Evolutionary conservation across 208 protist species (phyloP).

Genomic region (Kentomonas sorsogonicus): DNA sequence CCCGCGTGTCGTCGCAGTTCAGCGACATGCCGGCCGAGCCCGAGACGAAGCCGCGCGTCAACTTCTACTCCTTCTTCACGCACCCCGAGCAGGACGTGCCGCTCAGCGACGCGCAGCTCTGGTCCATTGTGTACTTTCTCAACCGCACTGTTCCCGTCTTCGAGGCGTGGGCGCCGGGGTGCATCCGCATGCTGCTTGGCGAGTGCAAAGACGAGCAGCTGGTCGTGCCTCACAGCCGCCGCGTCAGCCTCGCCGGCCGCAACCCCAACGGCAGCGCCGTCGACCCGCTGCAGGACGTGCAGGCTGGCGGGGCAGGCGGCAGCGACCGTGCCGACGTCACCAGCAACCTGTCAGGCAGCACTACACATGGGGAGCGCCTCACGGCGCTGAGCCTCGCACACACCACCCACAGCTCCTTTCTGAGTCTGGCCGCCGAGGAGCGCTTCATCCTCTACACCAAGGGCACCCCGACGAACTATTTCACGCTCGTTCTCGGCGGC

Average conservation of each 20-base stretch:
- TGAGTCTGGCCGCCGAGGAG: conserved; percentile 32
- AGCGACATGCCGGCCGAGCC: conserved; percentile 40
- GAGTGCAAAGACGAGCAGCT: conserved; percentile 70
- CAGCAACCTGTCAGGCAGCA: not conserved
- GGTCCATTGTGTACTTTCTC: conserved; percentile 80
- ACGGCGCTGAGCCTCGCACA: no score
- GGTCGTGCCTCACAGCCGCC: conserved; percentile 13
- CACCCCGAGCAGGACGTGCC: conserved; percentile 37
- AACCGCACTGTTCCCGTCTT: conserved; percentile 59
- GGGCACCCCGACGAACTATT: conserved; percentile 40
- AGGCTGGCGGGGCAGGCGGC: not conserved
- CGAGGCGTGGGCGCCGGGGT: conserved; percentile 53
- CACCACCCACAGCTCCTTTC: conserved; percentile 36
- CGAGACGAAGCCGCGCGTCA: conserved; percentile 52
- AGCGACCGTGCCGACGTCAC: not conserved
- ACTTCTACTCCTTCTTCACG: conserved; percentile 88
- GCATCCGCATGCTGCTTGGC: conserved; percentile 79
- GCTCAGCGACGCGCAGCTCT: conserved; percentile 78
- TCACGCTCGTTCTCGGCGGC: conserved; percentile 74
- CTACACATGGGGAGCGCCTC: not conserved
- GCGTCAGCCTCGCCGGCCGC: not conserved
- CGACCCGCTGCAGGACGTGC: not conserved
- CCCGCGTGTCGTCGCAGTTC: conserved; percentile 3
- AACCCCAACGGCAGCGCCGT: not conserved
- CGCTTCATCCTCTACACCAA: conserved; percentile 62